phyloP scores from a whole-genome alignment of 148 eudicot species.

The Arctostaphylos glauca region DNA sequence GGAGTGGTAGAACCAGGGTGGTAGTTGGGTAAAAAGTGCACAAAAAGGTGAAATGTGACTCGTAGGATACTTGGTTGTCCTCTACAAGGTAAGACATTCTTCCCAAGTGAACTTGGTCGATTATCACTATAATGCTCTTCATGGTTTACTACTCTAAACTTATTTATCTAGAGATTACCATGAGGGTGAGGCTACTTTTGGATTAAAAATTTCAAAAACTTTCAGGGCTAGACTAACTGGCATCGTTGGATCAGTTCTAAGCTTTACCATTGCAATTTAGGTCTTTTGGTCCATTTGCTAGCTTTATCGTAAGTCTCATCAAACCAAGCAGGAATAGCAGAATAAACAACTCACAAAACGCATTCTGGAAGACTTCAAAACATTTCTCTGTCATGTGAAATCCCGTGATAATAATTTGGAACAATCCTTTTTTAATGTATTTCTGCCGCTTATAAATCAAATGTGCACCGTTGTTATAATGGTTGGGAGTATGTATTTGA shows the following conservation, averaged over 20 bases:
- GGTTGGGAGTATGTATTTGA: not conserved
- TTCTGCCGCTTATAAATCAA: not conserved
- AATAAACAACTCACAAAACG: not conserved
- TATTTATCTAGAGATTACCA: no score
- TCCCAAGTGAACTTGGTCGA: not conserved
- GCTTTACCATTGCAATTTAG: no score
- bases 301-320: no score
- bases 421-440: not conserved
- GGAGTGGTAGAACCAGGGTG: no score
- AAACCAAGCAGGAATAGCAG: no score
- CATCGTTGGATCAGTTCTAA: no score
- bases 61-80: not conserved
- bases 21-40: not conserved
- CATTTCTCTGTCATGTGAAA: not conserved
- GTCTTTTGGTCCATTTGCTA: no score
- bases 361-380: not conserved
- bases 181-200: no score
- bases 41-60: not conserved
- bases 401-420: not conserved
- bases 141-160: not conserved
- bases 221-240: no score
- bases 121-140: not conserved
- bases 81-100: not conserved
- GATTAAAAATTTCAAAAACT: no score
- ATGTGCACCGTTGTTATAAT: not conserved